These are phyloP conservation scores for Ceratorhiza oryzae-sativae DNA, from an alignment of 1,284 basidiomycete species.

Conservation along the genomic window DNA sequence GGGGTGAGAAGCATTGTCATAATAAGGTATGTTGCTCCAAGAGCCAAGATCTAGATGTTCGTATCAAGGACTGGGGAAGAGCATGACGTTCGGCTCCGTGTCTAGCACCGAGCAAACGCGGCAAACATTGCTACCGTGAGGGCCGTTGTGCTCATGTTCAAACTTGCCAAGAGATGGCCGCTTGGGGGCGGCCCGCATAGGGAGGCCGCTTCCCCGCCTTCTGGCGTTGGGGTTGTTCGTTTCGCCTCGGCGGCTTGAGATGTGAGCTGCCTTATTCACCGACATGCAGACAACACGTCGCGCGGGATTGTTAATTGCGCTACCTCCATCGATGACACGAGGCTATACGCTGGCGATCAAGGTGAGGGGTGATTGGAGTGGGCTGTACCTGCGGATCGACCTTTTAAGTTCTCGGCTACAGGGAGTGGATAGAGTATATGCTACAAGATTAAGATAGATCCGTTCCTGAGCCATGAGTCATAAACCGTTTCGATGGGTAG, in stretches of 20 bases:
- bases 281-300: constrained; percentile 1
- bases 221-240: not conserved
- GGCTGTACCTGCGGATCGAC: not conserved
- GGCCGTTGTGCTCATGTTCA: no score
- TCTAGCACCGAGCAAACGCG: not conserved
- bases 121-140: not conserved
- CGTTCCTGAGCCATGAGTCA: not conserved
- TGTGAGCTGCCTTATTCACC: not conserved
- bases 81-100: constrained; percentile 1
- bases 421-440: not conserved
- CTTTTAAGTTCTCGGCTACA: not conserved
- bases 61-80: not conserved
- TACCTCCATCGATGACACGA: not conserved
- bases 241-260: not conserved
- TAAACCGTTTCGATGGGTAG: not conserved
- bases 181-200: not conserved
- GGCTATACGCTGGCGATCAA: not conserved
- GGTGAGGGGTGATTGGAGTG: not conserved
- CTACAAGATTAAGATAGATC: not conserved
- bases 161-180: not conserved
- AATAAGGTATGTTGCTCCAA: not conserved
- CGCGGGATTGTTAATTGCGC: not conserved
- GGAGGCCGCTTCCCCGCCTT: not conserved
- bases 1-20: not conserved
- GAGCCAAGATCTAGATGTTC: not conserved